Percentiles rank a stretch among this genome's conserved stretches.
Evolutionary conservation across 495 filamentous ascomycete genomes (phyloP).

Genomic region (Neurospora sp.): DNA sequence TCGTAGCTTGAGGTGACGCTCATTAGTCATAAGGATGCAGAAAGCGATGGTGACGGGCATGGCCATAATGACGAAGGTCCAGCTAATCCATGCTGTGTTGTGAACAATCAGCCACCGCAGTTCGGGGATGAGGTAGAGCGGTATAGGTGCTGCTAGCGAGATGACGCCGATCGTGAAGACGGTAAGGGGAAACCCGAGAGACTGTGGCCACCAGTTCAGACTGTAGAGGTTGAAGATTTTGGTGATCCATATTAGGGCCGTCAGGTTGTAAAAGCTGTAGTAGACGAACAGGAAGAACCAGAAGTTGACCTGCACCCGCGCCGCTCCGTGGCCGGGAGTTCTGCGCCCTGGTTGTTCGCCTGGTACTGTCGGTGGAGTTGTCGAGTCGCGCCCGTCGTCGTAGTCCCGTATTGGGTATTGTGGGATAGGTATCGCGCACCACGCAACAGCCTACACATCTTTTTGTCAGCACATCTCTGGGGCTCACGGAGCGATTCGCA

Average conservation of each 20-base stretch:
- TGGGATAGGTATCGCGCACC: slow-evolving; percentile 55
- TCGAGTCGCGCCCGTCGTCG: slow-evolving; percentile 15
- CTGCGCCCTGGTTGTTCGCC: slow-evolving; percentile 20
- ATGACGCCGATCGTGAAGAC: slow-evolving; percentile 44
- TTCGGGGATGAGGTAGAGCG: slow-evolving; percentile 44
- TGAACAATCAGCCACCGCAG: slow-evolving; percentile 38
- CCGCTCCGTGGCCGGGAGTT: slow-evolving; percentile 48
- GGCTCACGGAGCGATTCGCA: not conserved
- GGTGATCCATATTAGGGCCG: slow-evolving; percentile 55
- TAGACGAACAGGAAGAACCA: slow-evolving; percentile 59
- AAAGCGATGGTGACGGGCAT: slow-evolving; percentile 51
- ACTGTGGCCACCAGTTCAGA: slow-evolving; percentile 53
- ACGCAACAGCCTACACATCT: slow-evolving; percentile 41
- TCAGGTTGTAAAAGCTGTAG: slow-evolving; percentile 55
- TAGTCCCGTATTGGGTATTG: slow-evolving; percentile 40
- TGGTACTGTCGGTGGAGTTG: slow-evolving; percentile 15
- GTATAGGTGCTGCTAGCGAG: slow-evolving; percentile 43
- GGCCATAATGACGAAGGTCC: slow-evolving; percentile 56
- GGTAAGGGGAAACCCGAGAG: slow-evolving; percentile 47
- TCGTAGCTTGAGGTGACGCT: slow-evolving; percentile 44
- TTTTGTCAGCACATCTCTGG: not conserved
- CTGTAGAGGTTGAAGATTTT: slow-evolving; percentile 60
- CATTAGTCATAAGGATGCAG: slow-evolving; percentile 46
- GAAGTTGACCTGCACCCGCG: slow-evolving; percentile 52
- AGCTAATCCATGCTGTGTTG: slow-evolving; percentile 53